phyloP scores from a whole-genome alignment of 2,329 filamentous ascomycete species.

The Tolypocladium tundrense region DNA sequence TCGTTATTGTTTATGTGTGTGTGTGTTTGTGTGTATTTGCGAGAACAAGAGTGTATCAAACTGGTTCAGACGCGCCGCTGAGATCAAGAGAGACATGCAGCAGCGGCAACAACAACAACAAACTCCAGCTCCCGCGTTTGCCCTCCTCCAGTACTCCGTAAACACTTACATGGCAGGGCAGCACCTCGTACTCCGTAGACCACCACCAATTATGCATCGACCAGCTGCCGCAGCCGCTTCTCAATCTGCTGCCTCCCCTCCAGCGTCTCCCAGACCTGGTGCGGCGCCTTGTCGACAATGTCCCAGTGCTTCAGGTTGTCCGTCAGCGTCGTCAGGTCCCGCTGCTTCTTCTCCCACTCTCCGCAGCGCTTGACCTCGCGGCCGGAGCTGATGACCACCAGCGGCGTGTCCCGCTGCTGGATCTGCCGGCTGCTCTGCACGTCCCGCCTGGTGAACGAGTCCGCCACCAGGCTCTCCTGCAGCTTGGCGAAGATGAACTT shows the following conservation, averaged over 20 bases:
- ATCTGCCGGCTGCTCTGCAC: conserved; percentile 69
- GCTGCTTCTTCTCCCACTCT: conserved; percentile 75
- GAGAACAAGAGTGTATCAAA: background rate
- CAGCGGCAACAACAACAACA: background rate
- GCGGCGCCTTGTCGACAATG: conserved; percentile 72
- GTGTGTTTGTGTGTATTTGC: background rate
- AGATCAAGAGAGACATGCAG: background rate
- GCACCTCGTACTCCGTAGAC: background rate
- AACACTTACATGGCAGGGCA: background rate
- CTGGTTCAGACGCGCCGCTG: background rate
- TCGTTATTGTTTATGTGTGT: background rate
- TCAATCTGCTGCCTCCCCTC: conserved; percentile 69
- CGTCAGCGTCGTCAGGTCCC: conserved; percentile 73
- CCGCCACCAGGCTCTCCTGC: conserved; percentile 84
- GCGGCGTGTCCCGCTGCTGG: conserved; percentile 62
- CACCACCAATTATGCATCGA: conserved; percentile 23
- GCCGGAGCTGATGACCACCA: conserved; percentile 77
- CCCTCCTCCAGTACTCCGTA: background rate
- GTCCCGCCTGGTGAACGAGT: conserved; percentile 75
- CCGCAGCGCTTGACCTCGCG: conserved; percentile 53
- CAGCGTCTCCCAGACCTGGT: conserved; percentile 72
- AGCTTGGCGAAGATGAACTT: conserved; percentile 84
- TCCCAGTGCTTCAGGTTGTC: conserved; percentile 75
- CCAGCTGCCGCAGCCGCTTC: conserved; percentile 62
- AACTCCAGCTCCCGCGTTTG: background rate